These are phyloP conservation scores for Alopecurus myosuroides DNA, from an alignment of 176 grass and related monocot species.

Conservation along the genomic window DNA sequence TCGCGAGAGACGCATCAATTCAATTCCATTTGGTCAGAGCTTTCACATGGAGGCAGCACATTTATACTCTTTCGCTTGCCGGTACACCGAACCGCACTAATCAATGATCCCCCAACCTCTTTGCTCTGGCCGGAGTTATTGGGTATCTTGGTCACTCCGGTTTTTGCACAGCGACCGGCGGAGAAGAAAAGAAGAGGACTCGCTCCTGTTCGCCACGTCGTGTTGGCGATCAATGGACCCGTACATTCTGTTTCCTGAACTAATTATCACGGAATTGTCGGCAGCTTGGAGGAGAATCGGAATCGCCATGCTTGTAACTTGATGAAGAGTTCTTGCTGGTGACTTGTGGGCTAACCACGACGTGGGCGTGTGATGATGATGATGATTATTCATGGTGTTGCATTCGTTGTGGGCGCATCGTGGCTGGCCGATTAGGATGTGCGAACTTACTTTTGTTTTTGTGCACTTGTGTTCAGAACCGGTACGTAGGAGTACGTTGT, in stretches of 20 bases:
- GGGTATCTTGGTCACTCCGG: background rate
- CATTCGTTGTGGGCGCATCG: constrained; percentile 17
- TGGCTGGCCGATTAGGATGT: constrained; percentile 30
- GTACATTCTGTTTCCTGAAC: background rate
- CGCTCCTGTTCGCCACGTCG: too few relatives aligned
- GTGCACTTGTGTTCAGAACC: background rate
- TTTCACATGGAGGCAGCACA: constrained; percentile 49
- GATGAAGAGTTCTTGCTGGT: background rate
- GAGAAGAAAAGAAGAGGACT: too few relatives aligned
- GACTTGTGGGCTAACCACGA: constrained; percentile 27
- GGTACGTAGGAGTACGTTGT: too few relatives aligned
- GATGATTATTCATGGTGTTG: background rate
- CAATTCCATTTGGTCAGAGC: constrained; percentile 49
- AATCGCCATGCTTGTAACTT: too few relatives aligned
- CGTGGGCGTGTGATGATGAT: background rate
- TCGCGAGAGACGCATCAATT: constrained; percentile 17
- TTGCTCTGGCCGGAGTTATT: background rate
- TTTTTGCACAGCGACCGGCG: background rate
- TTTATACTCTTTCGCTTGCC: constrained; percentile 27
- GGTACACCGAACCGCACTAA: constrained; percentile 36
- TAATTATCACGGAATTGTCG: background rate
- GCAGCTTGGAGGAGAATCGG: background rate
- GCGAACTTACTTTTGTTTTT: background rate
- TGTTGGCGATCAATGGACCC: background rate
- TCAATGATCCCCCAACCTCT: constrained; percentile 15